These are phyloP conservation scores for Neonectria punicea DNA, from an alignment of 2,329 filamentous ascomycete species.

Conservation along the genomic window DNA sequence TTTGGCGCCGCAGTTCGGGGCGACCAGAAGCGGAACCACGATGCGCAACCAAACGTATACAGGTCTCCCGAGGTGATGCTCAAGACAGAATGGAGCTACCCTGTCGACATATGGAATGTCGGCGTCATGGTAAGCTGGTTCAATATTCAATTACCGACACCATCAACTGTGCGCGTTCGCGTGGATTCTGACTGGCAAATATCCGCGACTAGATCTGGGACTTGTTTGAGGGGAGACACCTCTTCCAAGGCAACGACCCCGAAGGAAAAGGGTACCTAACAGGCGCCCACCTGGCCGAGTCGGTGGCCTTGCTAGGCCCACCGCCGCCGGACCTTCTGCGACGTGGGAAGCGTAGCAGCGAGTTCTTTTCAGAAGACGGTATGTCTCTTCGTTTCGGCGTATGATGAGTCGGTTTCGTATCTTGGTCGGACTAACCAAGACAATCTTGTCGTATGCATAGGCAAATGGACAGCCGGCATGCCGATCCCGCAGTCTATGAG, in stretches of 20 bases:
- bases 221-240: constrained; percentile 34
- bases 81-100: constrained; percentile 38
- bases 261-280: constrained; percentile 30
- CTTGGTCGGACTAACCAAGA: no score
- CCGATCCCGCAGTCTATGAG: not conserved
- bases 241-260: constrained; percentile 34
- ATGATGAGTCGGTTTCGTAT: constrained; percentile 8
- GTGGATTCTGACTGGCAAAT: not conserved
- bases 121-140: constrained; percentile 31
- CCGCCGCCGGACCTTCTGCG: constrained; percentile 31
- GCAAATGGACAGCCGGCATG: constrained; percentile 24
- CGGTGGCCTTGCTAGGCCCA: constrained; percentile 36
- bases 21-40: constrained; percentile 23
- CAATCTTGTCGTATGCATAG: not conserved
- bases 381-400: no score
- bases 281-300: constrained; percentile 38
- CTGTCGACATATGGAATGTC: constrained; percentile 37
- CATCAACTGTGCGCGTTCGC: no score
- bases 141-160: no score
- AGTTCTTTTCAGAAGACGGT: no score
- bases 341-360: no score
- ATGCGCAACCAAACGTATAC: constrained; percentile 38
- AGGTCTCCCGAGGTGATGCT: constrained; percentile 42
- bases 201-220: constrained; percentile 33
- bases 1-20: constrained; percentile 8